Percentiles rank a stretch among this genome's conserved stretches.
Evolutionary conservation across 148 eudicot genomes (phyloP).

Genomic region (Silene latifolia): DNA sequence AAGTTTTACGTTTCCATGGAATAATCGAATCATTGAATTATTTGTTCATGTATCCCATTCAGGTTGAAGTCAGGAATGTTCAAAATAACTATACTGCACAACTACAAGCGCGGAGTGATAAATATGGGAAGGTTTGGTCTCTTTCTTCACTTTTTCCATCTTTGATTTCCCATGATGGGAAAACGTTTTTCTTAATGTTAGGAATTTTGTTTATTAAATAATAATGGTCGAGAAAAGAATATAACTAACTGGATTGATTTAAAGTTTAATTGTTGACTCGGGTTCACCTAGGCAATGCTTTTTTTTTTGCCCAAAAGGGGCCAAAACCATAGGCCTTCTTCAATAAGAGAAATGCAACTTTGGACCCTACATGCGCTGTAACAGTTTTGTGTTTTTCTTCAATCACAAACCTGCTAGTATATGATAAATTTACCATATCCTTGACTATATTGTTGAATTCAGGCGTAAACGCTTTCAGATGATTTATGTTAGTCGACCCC

Average conservation of each 20-base stretch:
- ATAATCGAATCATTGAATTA: background rate
- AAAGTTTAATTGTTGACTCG: background rate
- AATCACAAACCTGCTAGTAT: too few species aligned
- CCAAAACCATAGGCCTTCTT: too few species aligned
- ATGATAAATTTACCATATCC: too few species aligned
- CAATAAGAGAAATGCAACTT: too few species aligned
- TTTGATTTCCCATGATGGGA: background rate
- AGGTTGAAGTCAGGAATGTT: conserved; percentile 92
- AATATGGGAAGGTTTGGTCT: conserved; percentile 81
- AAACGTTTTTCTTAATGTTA: background rate
- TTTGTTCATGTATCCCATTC: conserved; percentile 3
- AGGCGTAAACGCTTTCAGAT: too few species aligned
- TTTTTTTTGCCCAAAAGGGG: too few species aligned
- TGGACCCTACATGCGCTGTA: too few species aligned
- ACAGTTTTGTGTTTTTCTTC: too few species aligned
- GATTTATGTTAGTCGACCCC: too few species aligned
- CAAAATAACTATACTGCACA: conserved; percentile 85
- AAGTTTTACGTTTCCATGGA: background rate
- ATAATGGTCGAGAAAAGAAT: too few species aligned
- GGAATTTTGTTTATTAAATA: background rate
- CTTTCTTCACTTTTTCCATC: background rate
- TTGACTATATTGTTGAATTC: too few species aligned
- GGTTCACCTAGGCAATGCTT: background rate
- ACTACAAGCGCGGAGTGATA: conserved; percentile 93
- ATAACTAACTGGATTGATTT: background rate